Evolutionary conservation across 352 stramenopile species (phyloP).

Genomic region (Plasmopara muralis): DNA sequence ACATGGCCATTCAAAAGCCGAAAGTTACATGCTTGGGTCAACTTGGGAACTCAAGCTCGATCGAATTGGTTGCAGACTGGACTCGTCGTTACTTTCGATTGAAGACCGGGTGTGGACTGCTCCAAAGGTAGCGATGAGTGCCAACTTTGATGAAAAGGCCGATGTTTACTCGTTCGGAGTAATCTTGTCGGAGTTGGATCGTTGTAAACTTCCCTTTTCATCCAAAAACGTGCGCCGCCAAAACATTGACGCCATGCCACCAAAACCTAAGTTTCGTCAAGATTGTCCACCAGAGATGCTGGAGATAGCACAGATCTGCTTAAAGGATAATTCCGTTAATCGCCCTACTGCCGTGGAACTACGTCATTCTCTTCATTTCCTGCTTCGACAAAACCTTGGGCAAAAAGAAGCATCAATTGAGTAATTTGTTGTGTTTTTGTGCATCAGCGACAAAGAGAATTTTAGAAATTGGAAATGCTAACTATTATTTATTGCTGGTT

Average conservation of each 20-base stretch:
- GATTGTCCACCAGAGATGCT: constrained; percentile 42
- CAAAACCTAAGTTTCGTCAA: constrained; percentile 33
- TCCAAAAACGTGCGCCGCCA: constrained; percentile 13
- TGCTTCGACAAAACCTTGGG: background rate
- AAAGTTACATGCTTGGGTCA: constrained; percentile 51
- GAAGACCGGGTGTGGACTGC: constrained; percentile 37
- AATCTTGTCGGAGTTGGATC: constrained; percentile 59
- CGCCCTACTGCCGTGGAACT: constrained; percentile 56
- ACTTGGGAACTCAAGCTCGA: constrained; percentile 51
- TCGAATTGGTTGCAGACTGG: constrained; percentile 43
- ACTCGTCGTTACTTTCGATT: constrained; percentile 22
- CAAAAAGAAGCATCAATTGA: too few species aligned
- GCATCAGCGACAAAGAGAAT: too few species aligned
- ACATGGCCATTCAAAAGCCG: constrained; percentile 50
- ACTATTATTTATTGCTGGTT: too few species aligned
- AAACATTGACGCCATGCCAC: constrained; percentile 14
- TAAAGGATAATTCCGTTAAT: constrained; percentile 35
- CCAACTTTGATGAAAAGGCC: constrained; percentile 48
- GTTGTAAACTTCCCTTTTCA: constrained; percentile 34
- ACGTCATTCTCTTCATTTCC: constrained; percentile 43
- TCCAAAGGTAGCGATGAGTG: constrained; percentile 52
- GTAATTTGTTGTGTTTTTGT: too few species aligned
- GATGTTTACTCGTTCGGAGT: constrained; percentile 73
- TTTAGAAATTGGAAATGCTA: too few species aligned
- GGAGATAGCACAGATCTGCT: constrained; percentile 36